Evolutionary conservation across 2,329 filamentous ascomycete species (phyloP).

Genomic region (Dryadomyces quercivorus): DNA sequence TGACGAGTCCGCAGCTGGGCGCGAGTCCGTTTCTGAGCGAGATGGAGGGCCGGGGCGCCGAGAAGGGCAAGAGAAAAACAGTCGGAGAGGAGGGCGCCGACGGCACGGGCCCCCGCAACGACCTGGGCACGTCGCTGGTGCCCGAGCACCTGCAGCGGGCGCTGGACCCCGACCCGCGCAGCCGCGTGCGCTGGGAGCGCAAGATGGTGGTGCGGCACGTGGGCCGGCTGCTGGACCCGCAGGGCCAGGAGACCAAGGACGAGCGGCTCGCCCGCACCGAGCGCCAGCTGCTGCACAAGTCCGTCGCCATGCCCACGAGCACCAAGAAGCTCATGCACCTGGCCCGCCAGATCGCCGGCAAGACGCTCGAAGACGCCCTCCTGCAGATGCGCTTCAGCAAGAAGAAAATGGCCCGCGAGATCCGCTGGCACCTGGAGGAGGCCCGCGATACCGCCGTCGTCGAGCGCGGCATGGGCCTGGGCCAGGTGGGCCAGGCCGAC

Average conservation of each 20-base stretch:
- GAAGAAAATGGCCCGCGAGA: conserved; percentile 80
- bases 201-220: conserved; percentile 74
- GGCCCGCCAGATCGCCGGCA: conserved; percentile 79
- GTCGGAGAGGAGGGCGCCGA: not conserved
- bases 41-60: conserved; percentile 21
- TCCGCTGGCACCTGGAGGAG: conserved; percentile 66
- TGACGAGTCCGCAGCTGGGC: conserved; percentile 28
- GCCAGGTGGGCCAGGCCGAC: conserved; percentile 18
- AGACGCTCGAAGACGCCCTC: conserved; percentile 88
- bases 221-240: conserved; percentile 52
- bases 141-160: conserved; percentile 46
- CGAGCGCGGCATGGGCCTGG: conserved; percentile 72
- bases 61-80: not conserved
- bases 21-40: conserved; percentile 51
- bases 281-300: conserved; percentile 44
- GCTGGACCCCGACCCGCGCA: conserved; percentile 63
- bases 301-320: conserved; percentile 66
- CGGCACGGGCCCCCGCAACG: conserved; percentile 2
- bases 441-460: conserved; percentile 74
- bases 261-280: conserved; percentile 57
- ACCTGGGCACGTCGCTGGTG: conserved; percentile 22
- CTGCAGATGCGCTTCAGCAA: conserved; percentile 90
- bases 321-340: conserved; percentile 85
- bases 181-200: conserved; percentile 64
- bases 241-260: conserved; percentile 35